Evolutionary conservation across 2,329 filamentous ascomycete genomes (phyloP), one percentile per base, ranked within the genome.

Genomic region (Aureobasidium melanogenum): DNA sequence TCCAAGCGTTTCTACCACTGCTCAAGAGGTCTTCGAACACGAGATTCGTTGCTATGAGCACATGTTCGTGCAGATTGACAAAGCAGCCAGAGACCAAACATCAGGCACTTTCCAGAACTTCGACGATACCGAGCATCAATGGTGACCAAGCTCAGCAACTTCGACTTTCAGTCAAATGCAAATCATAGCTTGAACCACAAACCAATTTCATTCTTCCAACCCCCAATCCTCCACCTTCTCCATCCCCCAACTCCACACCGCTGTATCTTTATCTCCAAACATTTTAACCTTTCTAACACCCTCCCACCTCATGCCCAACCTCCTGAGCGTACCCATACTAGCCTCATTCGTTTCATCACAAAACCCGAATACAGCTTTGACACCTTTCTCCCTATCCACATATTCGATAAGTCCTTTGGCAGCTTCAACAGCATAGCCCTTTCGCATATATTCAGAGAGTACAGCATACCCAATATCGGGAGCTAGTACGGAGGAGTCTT

Each of bases 1-100:
- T 77, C 68, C 77, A 80, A 64, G 79, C 78, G 1, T 72, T 71
- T 5, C 68, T 70, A 10, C 70, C 72, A 1, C 66, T 82, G 2
- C 52, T 56, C 10, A 65, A 82, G 47, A 58, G 57, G 36, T 47
- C 46, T 10, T 24, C 63, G 7, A 60, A 68, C 17, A 74, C 76
- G 0, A 71, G 71, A n/a, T 80, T 75, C 32, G 70, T 74, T 2
- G 64, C 72, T 3, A 71, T 80, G 38, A 72, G 52, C 7, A 54
- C n/a, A n/a, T n/a, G n/a, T n/a, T n/a, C n/a, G n/a, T 43, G 8
- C 10, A 56, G 55, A 39, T 59, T 39, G 55, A 48, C 15, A 48
- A 39, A 5, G 55, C 55, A 24, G 50, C 43, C 22, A 48, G 22
- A 34, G 55, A 59, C 5, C 19, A 59, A 9, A 59, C 19, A 24